A percentile compares a stretch with the other conserved stretches of the same genome.
Conservation (phyloP, 352 stramenopile genomes). For the Globisporangium echinulatum region DNA sequence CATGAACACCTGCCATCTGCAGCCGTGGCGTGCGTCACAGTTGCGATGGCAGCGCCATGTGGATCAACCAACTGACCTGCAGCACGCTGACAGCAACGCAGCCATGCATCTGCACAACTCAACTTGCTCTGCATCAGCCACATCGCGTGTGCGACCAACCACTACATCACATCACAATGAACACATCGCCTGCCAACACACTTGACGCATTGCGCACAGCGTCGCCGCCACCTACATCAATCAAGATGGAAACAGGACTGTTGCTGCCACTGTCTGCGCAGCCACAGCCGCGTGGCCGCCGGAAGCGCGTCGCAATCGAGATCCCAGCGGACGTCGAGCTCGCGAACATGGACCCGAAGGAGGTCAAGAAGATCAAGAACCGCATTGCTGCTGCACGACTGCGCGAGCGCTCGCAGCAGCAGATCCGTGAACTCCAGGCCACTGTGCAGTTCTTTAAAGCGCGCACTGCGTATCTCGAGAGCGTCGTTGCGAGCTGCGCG, state of each 20-base stretch:
- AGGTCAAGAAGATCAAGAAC: constrained; percentile 52
- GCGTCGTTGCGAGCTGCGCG: constrained; percentile 16
- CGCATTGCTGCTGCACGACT: constrained; percentile 35
- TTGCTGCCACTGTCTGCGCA: not conserved
- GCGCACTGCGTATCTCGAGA: constrained; percentile 32
- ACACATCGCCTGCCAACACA: too few species aligned
- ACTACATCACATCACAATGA: too few species aligned
- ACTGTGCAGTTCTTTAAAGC: constrained; percentile 25
- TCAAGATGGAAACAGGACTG: constrained; percentile 13
- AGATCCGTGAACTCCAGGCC: constrained; percentile 31
- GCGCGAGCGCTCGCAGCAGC: constrained; percentile 43
- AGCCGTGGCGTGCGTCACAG: too few species aligned
- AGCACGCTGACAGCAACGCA: too few species aligned
- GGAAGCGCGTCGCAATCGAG: constrained; percentile 46
- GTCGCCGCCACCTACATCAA: constrained; percentile 3
- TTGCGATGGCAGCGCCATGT: too few species aligned
- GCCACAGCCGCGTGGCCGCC: constrained; percentile 18
- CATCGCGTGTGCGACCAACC: too few species aligned
- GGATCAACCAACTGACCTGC: too few species aligned
- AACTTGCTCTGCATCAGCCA: too few species aligned
- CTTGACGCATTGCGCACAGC: not conserved
- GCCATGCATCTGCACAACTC: too few species aligned
- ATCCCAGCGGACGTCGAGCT: constrained; percentile 26
- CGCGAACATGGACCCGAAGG: constrained; percentile 27
- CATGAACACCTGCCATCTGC: too few species aligned